Base-by-base conservation (phyloP, 106 monocot species). In the Alisma plantagoaquatica region DNA sequence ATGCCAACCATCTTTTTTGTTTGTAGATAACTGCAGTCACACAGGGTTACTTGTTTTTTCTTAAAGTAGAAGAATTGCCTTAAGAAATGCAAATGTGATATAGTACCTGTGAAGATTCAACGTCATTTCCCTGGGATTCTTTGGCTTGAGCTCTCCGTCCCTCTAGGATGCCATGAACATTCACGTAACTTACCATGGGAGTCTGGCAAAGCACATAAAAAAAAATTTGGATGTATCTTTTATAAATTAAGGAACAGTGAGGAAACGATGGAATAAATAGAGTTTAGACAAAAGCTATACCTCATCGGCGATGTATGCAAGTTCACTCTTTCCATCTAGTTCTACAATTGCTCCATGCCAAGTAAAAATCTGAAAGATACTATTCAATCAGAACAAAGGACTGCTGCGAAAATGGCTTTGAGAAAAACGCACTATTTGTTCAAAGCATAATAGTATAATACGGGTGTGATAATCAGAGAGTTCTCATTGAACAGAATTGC, bases 131-230 rank as follows among this genome's bases (percentile, higher is more conserved):
- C 11, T 69, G 72, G 9, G 81, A 69, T 22, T 57, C 55, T 33
- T 70, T 85, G 21, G 91, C 75, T 43, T 73, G 70, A 58, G 78
- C 73, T 60, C 96, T 89, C 53, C 96, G 63, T 22, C 70, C 81
- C 56, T 89, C 84, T 21, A 98, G 65, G 51, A 98, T 74, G 24
- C 84, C 96, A 53, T 98, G 96, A 22, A 89, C 89, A 69, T 98
- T 98, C 23, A 98, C 84, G 63, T 89, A 98, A 68, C 84, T 89
- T 52, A 89, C 81, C 89, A 89, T 89, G 1, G 89, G 96, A 18
- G 96, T 98, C 96, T 98, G 70, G 27, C 31, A 53, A 20, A 6
- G 11, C 28, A 9, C 12, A 25, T 21, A 33, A 49, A 49, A 49
- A 9, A 19, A 26, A 7, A 60, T 33, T 38, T 38, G 35, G 9